Evolutionary conservation across 371 early-diverging fungal genomes (phyloP), one percentile per base, ranked within the genome.

Genomic region (Mucor piriformis): DNA sequence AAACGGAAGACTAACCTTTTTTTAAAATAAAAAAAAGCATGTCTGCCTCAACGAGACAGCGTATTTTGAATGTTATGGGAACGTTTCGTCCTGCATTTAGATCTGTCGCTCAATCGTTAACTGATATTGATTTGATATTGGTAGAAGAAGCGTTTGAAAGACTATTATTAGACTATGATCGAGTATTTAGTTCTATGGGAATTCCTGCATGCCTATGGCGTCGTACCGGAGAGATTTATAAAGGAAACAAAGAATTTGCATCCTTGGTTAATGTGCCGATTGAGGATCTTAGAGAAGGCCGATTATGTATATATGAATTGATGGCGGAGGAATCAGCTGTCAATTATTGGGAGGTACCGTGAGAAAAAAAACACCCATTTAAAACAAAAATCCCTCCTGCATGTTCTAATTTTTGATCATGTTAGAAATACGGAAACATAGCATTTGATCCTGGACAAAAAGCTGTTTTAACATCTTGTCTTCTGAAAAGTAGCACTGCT

Each of bases 71-170:
- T 62, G 94, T 92, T 47, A 87, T 96, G 83, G 88, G 89, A n/a
- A 82, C 86, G 0, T 94, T 95, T 69, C 81, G 95, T 35, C 95
- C 95, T 4, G 83, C 88, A 20, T 95, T 94, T 73, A 84, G 92
- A 51, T 73, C 77, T 34, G 87, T 95, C 2, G 94, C 94, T 3
- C 92, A 91, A 69, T 77, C 88, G n/a, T 72, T 95, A 56, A 95
- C 94, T 0, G 97, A 96, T 73, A 84, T 92, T 50, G 96, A 96
- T 69, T 74, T 96, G 63, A 88, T 95, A 27, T 71, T 94, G 50
- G 94, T 94, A 4, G 97, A 95, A 72, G 95, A 94, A 70, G 87
- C 88, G n/a, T 95, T 96, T 79, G 97, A 96, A 82, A 83, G 94
- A 6, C 74, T 94, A 53, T 72, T 95, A 37, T 76, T 95, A 53